Conservation (phyloP, 2,329 filamentous ascomycete species). For the Fusarium anthophilum region DNA sequence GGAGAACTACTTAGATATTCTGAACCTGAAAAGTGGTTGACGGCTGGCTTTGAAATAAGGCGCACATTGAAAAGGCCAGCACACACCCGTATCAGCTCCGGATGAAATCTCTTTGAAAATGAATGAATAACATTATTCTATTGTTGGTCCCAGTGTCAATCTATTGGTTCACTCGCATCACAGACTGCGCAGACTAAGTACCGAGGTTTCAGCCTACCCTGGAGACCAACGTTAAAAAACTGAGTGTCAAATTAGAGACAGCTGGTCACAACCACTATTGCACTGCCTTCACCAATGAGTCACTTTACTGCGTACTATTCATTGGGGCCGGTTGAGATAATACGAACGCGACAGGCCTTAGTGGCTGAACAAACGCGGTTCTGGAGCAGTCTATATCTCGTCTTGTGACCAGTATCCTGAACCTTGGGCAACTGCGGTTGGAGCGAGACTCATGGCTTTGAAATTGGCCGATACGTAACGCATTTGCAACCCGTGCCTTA, state of each 20-base stretch:
- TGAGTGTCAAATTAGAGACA: neutral
- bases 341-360: constrained; percentile 1
- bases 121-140: neutral
- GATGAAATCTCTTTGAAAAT: too few relatives aligned
- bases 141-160: neutral
- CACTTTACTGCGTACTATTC: neutral
- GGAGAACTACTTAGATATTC: neutral
- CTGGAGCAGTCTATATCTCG: constrained; percentile 3
- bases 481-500: neutral
- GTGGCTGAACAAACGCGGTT: neutral
- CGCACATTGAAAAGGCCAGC: neutral
- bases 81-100: neutral
- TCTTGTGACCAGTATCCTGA: neutral
- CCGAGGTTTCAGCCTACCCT: neutral
- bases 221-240: neutral
- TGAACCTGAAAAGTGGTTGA: neutral
- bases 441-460: neutral
- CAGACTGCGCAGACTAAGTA: neutral
- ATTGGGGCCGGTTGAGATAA: neutral
- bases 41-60: neutral
- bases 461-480: neutral
- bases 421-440: neutral
- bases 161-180: neutral
- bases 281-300: neutral
- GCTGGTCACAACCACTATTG: neutral